Percentiles rank a stretch among this genome's conserved stretches.
Conservation (phyloP, 2,329 filamentous ascomycete genomes). For the Penicillium concentricum region DNA sequence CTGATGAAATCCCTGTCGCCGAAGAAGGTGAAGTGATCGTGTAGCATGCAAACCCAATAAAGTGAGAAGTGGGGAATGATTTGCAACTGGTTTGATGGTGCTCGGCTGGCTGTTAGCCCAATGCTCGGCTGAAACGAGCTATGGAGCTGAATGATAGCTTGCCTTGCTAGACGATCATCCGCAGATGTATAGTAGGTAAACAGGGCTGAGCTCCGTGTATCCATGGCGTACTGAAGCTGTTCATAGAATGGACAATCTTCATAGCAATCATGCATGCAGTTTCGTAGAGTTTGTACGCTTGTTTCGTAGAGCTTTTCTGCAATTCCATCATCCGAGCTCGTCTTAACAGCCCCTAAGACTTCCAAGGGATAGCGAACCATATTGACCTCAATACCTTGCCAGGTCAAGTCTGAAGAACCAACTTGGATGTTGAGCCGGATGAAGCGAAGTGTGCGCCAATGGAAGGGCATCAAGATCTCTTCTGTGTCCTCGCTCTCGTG, state of each 20-base stretch:
- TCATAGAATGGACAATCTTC: slow-evolving; percentile 33
- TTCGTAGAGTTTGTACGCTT: slow-evolving; percentile 17
- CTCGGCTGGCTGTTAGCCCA: slow-evolving; percentile 13
- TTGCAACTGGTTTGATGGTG: slow-evolving; percentile 21
- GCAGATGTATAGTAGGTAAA: slow-evolving; percentile 30
- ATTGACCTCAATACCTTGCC: too few relatives aligned
- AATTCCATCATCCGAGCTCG: too few relatives aligned
- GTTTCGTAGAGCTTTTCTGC: too few relatives aligned
- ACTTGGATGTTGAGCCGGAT: too few relatives aligned
- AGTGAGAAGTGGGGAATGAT: slow-evolving; percentile 30
- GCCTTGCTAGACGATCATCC: slow-evolving; percentile 26
- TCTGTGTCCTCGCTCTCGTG: too few relatives aligned
- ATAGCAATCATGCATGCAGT: slow-evolving; percentile 31
- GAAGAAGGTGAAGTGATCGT: slow-evolving; percentile 28
- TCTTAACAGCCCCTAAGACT: too few relatives aligned
- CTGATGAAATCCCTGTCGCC: slow-evolving; percentile 7
- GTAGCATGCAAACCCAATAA: slow-evolving; percentile 27
- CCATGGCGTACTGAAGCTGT: slow-evolving; percentile 29
- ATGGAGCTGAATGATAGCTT: slow-evolving; percentile 27
- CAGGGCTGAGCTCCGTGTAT: slow-evolving; percentile 24
- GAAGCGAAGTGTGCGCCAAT: too few relatives aligned
- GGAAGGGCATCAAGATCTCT: too few relatives aligned
- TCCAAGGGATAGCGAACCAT: too few relatives aligned
- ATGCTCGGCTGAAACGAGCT: slow-evolving; percentile 22
- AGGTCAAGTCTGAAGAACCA: too few relatives aligned